phyloP scores from a whole-genome alignment of 441 rosid genomes.

The Biscutella laevigata region DNA sequence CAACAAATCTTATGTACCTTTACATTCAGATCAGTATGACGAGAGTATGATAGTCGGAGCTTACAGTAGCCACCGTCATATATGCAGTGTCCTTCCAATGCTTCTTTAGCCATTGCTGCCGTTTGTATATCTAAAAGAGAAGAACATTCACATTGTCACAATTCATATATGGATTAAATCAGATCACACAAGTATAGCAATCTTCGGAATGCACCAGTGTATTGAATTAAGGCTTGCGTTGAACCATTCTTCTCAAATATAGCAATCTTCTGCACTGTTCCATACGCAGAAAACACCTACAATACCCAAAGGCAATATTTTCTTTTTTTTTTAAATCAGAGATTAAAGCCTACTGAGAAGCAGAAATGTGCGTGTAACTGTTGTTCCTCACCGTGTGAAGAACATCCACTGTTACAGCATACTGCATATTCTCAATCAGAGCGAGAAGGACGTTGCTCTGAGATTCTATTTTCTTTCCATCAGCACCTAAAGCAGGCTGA shows the following conservation, averaged over 20 bases:
- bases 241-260: constrained; percentile 95
- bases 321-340: not conserved
- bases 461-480: constrained; percentile 81
- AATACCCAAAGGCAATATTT: not conserved
- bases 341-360: not conserved
- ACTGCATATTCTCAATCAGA: constrained; percentile 94
- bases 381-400: constrained; percentile 63
- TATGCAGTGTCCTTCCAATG: constrained; percentile 98
- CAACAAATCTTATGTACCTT: constrained; percentile 82
- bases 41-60: constrained; percentile 99
- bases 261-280: constrained; percentile 90
- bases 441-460: constrained; percentile 97
- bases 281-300: constrained; percentile 90
- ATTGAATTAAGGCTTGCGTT: constrained; percentile 91
- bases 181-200: constrained; percentile 16
- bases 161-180: not conserved
- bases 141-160: not conserved
- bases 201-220: constrained; percentile 64
- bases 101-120: constrained; percentile 78
- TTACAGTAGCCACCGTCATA: constrained; percentile 99
- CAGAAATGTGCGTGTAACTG: not conserved
- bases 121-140: constrained; percentile 64
- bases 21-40: constrained; percentile 99
- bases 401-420: constrained; percentile 91
- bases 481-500: constrained; percentile 84